These are phyloP conservation scores for Agrostemma githago DNA, from an alignment of 148 eudicot species.

Conservation along the genomic window DNA sequence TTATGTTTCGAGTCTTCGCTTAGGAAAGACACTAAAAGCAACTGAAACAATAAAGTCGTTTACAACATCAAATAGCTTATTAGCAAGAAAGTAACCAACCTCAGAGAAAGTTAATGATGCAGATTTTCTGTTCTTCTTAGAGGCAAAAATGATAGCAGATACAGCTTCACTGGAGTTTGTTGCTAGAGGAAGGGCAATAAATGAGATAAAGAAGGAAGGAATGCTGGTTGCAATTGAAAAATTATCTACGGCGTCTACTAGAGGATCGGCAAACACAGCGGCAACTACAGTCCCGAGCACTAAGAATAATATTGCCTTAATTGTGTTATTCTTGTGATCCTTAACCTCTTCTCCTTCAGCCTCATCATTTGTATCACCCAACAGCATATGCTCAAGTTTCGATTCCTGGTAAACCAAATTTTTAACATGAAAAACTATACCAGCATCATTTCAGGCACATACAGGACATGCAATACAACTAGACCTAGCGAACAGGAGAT, in stretches of 20 bases:
- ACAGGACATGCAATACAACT: background rate
- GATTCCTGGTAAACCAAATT: conserved; percentile 46
- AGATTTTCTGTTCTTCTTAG: conserved; percentile 65
- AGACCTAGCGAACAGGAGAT: background rate
- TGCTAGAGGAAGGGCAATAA: conserved; percentile 74
- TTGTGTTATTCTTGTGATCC: conserved; percentile 38
- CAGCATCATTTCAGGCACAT: background rate
- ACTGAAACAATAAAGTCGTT: too few relatives aligned
- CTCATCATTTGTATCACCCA: conserved; percentile 50
- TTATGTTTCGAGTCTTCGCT: background rate
- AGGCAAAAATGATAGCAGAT: conserved; percentile 80
- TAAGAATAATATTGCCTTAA: conserved; percentile 56
- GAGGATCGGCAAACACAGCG: conserved; percentile 84
- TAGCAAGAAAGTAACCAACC: conserved; percentile 39
- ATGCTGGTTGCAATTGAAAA: conserved; percentile 83
- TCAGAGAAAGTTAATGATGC: conserved; percentile 89
- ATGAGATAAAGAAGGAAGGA: conserved; percentile 91
- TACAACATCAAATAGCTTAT: background rate
- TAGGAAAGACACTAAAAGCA: too few relatives aligned
- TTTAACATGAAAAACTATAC: background rate
- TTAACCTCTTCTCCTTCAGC: conserved; percentile 48
- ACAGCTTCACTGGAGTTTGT: conserved; percentile 95
- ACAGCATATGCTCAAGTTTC: conserved; percentile 46
- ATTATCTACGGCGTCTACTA: conserved; percentile 78
- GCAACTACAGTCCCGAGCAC: conserved; percentile 65